Conservation (phyloP, 345 rosid genomes). For the Murraya paniculata region DNA sequence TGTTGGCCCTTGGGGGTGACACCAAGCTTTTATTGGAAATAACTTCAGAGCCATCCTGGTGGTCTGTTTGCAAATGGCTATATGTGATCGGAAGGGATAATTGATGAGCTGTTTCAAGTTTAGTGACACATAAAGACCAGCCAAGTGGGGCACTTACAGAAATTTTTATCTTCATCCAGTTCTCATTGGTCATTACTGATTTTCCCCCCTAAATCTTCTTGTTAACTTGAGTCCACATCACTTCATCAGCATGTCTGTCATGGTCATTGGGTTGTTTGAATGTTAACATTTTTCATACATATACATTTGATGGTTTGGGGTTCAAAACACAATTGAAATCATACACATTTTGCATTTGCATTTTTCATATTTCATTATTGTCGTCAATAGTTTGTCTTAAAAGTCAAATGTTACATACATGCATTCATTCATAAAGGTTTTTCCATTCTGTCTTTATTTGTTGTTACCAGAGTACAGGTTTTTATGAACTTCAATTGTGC, state of each 20-base stretch:
- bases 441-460: neutral
- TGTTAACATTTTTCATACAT: conserved; percentile 3
- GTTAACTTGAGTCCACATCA: conserved; percentile 21
- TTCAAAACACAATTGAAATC: conserved; percentile 29
- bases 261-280: conserved; percentile 24
- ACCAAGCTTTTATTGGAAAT: conserved; percentile 4
- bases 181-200: conserved; percentile 13
- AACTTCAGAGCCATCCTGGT: neutral
- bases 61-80: conserved; percentile 5
- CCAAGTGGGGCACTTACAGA: conserved; percentile 17
- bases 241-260: conserved; percentile 19
- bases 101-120: conserved; percentile 16
- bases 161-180: conserved; percentile 7
- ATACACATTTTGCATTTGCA: conserved; percentile 30
- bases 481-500: conserved; percentile 10
- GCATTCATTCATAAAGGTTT: conserved; percentile 37
- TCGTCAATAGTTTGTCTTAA: conserved; percentile 8
- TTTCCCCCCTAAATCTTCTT: neutral
- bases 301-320: conserved; percentile 15
- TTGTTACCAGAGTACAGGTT: neutral
- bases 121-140: conserved; percentile 22
- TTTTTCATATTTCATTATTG: conserved; percentile 18
- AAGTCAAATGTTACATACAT: conserved; percentile 28
- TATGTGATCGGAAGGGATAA: conserved; percentile 16
- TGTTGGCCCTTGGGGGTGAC: neutral